Percentiles rank a stretch among this genome's conserved stretches.
Evolutionary conservation across 169 alveolate species (phyloP).

Genomic region (Plasmodium cynomolgi): DNA sequence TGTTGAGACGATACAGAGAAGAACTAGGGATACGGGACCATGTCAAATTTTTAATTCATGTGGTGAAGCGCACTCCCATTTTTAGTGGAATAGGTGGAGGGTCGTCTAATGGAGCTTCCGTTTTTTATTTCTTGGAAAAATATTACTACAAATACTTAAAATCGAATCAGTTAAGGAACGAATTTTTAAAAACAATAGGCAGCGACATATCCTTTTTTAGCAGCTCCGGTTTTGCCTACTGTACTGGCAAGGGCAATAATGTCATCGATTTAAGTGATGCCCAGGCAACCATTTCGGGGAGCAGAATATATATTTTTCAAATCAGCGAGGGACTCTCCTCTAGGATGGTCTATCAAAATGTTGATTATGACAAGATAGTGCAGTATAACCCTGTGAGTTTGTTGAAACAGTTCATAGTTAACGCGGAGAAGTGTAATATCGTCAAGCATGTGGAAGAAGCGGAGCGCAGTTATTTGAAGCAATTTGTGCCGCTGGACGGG

Average conservation of each 20-base stretch:
- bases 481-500: constrained; percentile 1
- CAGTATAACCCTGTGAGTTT: constrained; percentile 51
- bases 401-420: constrained; percentile 14
- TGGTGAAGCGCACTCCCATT: constrained; percentile 76
- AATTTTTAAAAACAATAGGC: constrained; percentile 74
- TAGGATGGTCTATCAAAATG: constrained; percentile 46
- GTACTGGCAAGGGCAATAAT: constrained; percentile 61
- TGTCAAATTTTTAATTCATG: constrained; percentile 77
- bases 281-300: constrained; percentile 12
- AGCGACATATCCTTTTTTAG: constrained; percentile 81
- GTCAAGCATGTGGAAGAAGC: constrained; percentile 21
- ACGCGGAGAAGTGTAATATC: not conserved
- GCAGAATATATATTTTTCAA: constrained; percentile 50
- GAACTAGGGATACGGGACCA: constrained; percentile 32
- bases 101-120: constrained; percentile 82
- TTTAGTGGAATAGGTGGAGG: constrained; percentile 88
- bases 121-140: constrained; percentile 72
- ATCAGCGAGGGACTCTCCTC: constrained; percentile 46
- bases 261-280: constrained; percentile 21
- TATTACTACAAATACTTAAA: constrained; percentile 29
- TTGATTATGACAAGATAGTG: constrained; percentile 38
- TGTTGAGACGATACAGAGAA: constrained; percentile 65
- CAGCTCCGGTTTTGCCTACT: constrained; percentile 72
- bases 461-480: constrained; percentile 12
- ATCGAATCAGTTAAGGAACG: constrained; percentile 11